Evolutionary conservation across 768 basidiomycete species (phyloP).

Genomic region (Phallus indusiatus): DNA sequence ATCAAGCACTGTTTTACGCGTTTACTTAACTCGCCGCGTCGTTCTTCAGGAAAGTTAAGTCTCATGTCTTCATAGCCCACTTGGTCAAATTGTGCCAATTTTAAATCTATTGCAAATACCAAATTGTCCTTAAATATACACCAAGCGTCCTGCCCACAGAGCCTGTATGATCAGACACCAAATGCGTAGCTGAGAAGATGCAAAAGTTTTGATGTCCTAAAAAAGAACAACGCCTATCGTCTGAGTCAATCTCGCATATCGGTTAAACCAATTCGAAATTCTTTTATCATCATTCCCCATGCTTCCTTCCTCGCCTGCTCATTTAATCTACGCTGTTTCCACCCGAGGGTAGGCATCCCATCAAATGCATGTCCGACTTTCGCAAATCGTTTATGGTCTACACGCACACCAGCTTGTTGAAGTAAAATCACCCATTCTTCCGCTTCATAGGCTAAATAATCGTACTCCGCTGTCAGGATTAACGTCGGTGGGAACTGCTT

Average conservation of each 20-base stretch:
- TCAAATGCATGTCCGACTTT: constrained; percentile 15
- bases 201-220: no score
- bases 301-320: constrained; percentile 10
- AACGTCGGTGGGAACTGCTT: constrained; percentile 11
- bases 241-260: background rate
- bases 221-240: no score
- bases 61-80: no score
- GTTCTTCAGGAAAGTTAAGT: no score
- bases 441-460: constrained; percentile 13
- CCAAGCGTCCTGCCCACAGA: no score
- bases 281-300: constrained; percentile 11
- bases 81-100: no score
- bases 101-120: no score
- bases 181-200: no score
- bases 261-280: constrained; percentile 2
- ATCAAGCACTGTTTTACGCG: no score
- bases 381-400: constrained; percentile 8
- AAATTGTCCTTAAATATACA: no score
- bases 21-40: no score
- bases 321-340: constrained; percentile 5
- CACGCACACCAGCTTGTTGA: constrained; percentile 6
- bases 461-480: constrained; percentile 13
- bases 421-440: constrained; percentile 11
- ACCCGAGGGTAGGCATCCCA: constrained; percentile 4
- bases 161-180: no score